Base-by-base conservation (phyloP, 306 rosid genomes). In the Trichosanthes cucumerina region DNA sequence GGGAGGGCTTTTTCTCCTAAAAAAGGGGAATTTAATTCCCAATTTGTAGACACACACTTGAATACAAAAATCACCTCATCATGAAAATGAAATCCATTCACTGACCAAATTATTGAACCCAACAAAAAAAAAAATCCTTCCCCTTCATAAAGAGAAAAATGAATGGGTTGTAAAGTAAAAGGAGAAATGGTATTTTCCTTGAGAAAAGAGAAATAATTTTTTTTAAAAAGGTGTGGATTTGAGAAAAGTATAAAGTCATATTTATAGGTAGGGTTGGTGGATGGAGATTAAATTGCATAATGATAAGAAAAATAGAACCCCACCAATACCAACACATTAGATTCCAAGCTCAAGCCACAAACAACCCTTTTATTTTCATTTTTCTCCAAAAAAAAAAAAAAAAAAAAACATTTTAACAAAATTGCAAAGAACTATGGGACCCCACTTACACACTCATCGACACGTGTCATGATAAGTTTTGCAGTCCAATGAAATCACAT, bases 261-360 rank as follows among this genome's bases (percentile, higher is more conserved):
- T 26, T 47, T 8, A 4, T 8, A 4, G 58, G 77, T 47, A 46
- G 43, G 77, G 77, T 72, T 72, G 26, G 77, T 47, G 41, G 23
- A 41, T 72, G 4, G 58, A 26, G 59, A 72, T 72, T 72, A 26
- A 72, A 72, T 72, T 72, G 41, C 59, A 72, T 47, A 72, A 71
- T 71, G 76, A 71, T 71, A 46, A 71, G 58, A 46, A 53, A 12
- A 23, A 70, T 71, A 41, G 77, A 71, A 15, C 77, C 58, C 77
- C n/a, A n/a, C n/a, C n/a, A n/a, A n/a, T n/a, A 46, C 77, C 77
- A 7, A 14, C 24, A 7, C 0, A 23, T 34, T 33, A 70, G 56
- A 46, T 23, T 70, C 77, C 77, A 46, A 38, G 73, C 28, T 49
- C 73, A 65, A 38, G 15, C 49, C 73, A 65, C 44, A 33, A 26